Conservation (phyloP, 2,329 filamentous ascomycete species). For the Niveomyces coronatus region DNA sequence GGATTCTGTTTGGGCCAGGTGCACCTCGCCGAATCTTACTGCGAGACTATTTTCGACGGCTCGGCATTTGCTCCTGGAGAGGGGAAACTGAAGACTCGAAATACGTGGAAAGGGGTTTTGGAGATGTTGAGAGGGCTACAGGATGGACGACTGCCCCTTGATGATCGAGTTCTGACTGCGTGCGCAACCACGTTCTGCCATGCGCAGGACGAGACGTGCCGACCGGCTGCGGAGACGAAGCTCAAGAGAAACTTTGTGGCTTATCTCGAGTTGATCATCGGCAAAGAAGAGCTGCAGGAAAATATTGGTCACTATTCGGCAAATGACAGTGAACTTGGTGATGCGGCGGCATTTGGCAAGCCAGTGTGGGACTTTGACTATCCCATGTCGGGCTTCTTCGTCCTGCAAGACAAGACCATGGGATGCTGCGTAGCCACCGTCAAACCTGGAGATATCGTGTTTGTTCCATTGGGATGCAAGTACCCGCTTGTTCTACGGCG, state of each 20-base stretch:
- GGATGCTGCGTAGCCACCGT: conserved; percentile 8
- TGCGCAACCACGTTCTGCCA: conserved; percentile 4
- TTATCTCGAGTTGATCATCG: conserved; percentile 4
- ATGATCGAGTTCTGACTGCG: conserved; percentile 1
- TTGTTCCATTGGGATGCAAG: conserved; percentile 7
- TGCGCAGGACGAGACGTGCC: conserved; percentile 4
- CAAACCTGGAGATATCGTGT: conserved; percentile 3
- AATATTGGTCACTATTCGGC: not conserved
- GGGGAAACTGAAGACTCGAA: not conserved
- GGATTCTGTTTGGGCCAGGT: conserved; percentile 3
- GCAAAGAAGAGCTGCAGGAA: not conserved
- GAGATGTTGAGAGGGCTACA: not conserved
- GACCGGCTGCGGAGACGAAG: not conserved
- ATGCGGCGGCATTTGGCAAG: conserved; percentile 9
- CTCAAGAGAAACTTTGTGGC: conserved; percentile 8
- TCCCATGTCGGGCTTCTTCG: conserved; percentile 7
- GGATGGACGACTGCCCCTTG: not conserved
- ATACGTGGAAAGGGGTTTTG: not conserved
- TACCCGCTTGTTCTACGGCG: conserved; percentile 6
- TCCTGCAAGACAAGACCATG: conserved; percentile 1
- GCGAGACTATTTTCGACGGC: conserved; percentile 5
- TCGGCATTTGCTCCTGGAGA: not conserved
- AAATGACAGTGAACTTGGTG: not conserved
- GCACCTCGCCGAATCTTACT: conserved; percentile 2
- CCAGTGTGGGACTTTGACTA: conserved; percentile 10